Base-by-base conservation (phyloP, 179 eudicot species). In the Beta lomatogona region DNA sequence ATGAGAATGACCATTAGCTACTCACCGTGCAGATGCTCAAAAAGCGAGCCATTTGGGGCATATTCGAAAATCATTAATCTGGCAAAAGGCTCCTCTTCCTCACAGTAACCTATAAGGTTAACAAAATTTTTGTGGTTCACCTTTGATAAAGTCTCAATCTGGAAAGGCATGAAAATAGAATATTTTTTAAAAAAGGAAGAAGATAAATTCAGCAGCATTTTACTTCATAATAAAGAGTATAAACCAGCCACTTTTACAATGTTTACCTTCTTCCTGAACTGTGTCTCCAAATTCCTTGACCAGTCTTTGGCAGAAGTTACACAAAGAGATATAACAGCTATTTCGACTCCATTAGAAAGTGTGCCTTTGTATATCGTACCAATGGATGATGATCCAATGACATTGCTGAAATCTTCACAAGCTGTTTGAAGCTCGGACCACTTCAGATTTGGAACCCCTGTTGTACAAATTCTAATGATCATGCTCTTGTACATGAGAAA, bases 371-470 rank as follows among this genome's bases (percentile, higher is more conserved):
- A 93, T 41, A 91, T 83, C 50, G 91, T 88, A 19, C 97, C 92
- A n/a, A 87, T 76, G 21, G 93, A 82, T 54, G 92, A 87, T 4
- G 94, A 82, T 50, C 92, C 91, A 52, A 96, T 88, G 58, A 96
- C 90, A 79, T 96, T 96, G 84, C 99, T 94, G 80, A 96, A 96
- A 85, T 93, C 99, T 91, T 96, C 99, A 88, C 99, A 96, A 76
- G 99, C 99, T 50, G 90, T 86, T 85, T 89, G 91, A 52, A 96
- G 90, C 72, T 96, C 99, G 28, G 89, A 82, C 85, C 91, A 88
- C 85, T 91, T 93, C 57, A 96, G 87, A 77, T 90, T 94, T 79
- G 94, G 92, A 64, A 89, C 87, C 60, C 97, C 99, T 95, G 84
- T 79, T 80, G 79, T 65, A 64, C 50, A 76, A 58, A 77, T 36